A percentile compares a stretch with the other conserved stretches of the same genome.
Conservation (phyloP, 352 stramenopile species). For the Peronospora farinosa region DNA sequence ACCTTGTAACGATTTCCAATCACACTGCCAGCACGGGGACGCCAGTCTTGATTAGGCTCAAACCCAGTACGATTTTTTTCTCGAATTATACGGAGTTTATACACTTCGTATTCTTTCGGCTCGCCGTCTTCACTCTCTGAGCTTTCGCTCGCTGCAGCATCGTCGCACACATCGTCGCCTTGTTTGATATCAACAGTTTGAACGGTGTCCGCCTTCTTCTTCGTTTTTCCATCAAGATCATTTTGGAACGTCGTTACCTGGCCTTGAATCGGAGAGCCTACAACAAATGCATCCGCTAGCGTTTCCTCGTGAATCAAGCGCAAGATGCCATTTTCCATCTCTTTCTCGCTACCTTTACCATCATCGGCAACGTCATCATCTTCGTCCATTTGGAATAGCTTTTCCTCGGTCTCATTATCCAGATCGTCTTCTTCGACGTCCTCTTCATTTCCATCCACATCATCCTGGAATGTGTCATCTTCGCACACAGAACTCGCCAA, state of each 20-base stretch:
- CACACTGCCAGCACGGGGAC: conserved; percentile 45
- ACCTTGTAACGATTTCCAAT: conserved; percentile 65
- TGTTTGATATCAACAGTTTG: conserved; percentile 35
- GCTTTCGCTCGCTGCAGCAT: conserved; percentile 24
- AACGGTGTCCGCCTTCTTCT: conserved; percentile 22
- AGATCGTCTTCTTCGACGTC: conserved; percentile 22
- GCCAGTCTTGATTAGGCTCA: conserved; percentile 72
- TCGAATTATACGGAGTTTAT: conserved; percentile 65
- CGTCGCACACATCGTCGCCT: conserved; percentile 11
- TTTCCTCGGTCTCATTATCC: conserved; percentile 29
- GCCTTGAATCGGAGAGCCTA: conserved; percentile 17
- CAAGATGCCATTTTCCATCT: conserved; percentile 14
- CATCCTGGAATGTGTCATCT: conserved; percentile 49
- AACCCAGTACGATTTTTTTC: conserved; percentile 79
- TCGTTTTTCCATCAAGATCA: conserved; percentile 22
- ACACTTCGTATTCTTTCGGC: conserved; percentile 60
- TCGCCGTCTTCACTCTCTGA: conserved; percentile 34
- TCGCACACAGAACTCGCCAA: conserved; percentile 59
- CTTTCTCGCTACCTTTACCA: conserved; percentile 11
- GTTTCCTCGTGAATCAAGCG: conserved; percentile 12
- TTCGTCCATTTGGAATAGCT: conserved; percentile 62
- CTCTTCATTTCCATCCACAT: conserved; percentile 29
- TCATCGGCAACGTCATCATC: conserved; percentile 19
- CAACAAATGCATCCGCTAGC: conserved; percentile 10
- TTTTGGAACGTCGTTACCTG: conserved; percentile 29